phyloP scores from a whole-genome alignment of 495 filamentous ascomycete genomes.

The Lophiostoma macrostomum region DNA sequence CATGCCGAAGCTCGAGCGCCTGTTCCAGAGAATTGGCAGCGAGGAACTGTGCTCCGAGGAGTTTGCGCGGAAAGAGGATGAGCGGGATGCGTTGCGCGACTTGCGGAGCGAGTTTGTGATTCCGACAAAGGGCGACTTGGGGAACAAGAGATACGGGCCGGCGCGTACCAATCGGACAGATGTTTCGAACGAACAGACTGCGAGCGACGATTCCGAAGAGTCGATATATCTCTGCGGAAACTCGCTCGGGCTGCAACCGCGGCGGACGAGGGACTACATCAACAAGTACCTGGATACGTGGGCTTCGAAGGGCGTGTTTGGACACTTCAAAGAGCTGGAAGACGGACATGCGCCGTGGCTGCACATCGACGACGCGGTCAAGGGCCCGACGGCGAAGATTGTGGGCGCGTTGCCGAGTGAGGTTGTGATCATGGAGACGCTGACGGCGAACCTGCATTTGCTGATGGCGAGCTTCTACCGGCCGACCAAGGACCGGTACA shows the following conservation, averaged over 20 bases:
- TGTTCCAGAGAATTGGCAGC: constrained; percentile 30
- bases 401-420: constrained; percentile 79
- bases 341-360: constrained; percentile 78
- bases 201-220: constrained; percentile 27
- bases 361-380: constrained; percentile 69
- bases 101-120: constrained; percentile 79
- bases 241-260: constrained; percentile 88
- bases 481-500: constrained; percentile 70
- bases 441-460: constrained; percentile 89
- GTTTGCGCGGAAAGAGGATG: constrained; percentile 66
- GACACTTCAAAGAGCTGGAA: constrained; percentile 82
- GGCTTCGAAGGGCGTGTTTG: constrained; percentile 89
- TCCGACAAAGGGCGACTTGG: constrained; percentile 74
- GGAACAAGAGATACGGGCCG: constrained; percentile 49
- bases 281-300: constrained; percentile 77
- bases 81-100: constrained; percentile 61
- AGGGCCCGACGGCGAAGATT: constrained; percentile 72
- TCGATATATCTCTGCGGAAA: constrained; percentile 95
- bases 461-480: constrained; percentile 90
- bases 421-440: constrained; percentile 88
- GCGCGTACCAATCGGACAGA: background rate
- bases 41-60: constrained; percentile 36
- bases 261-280: constrained; percentile 65
- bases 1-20: constrained; percentile 17
- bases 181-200: background rate